Evolutionary conservation across 2,329 filamentous ascomycete species (phyloP), one percentile per base, ranked within the genome.

Genomic region (Aspergillus eucalypticola): DNA sequence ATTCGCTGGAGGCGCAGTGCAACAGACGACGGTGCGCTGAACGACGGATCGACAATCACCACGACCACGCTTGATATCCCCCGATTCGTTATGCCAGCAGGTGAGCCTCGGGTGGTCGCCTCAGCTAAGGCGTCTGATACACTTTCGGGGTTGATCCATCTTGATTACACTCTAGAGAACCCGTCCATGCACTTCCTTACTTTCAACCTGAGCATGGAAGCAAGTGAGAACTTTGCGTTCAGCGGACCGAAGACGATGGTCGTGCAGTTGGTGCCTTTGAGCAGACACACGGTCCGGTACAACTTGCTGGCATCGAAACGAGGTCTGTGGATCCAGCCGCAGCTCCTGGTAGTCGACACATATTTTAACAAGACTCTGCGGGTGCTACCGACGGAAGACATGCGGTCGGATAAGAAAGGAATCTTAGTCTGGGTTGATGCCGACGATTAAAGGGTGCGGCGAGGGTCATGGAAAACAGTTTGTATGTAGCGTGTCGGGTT

Each of bases 121-220:
- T 79, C 82, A 0, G 77, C 78, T 3, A 69, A 67, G 0, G 60
- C 73, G 2, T 81, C 79, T 0, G 62, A 60, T 13, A 63, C 61
- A 15, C 60, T 75, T 21, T 58, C 74, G 0, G 74, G 73, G 2
- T 60, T 79, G 49, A 71, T 79, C 39, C 76, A 85, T 52, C 76
- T 88, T 41, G 77, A 84, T 61, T 90, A 90, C 72, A 91, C 87
- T 3, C 87, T 99, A 59, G 95, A 99, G 77, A 99, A 99, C 73
- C 90, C 93, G 0, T 97, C 94, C 0, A 90, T 88, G 73, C 95
- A 99, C 75, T 96, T 96, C 76, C 84, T 99, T 53, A 96, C 93
- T 0, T 99, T 99, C 77, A 92, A 91, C 29, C 76, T 98, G 52
- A 87, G 83, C 25, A 96, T 99, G 92, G 94, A 99, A 67, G 90